Conservation (phyloP, 768 basidiomycete species). For the Mycena crocata region DNA sequence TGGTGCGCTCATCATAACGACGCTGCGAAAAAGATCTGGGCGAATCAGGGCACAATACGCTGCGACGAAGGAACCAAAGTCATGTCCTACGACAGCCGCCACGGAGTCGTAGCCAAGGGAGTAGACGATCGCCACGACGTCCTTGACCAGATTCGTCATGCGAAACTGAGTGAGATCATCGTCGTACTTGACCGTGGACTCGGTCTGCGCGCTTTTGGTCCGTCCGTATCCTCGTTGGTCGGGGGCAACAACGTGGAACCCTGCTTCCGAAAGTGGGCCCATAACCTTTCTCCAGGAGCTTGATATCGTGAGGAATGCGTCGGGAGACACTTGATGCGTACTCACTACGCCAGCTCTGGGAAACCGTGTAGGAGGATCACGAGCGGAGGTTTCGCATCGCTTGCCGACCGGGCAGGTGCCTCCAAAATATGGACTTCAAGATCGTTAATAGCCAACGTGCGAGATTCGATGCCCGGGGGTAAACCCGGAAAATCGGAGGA, state of each 20-base stretch:
- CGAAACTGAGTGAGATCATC: conserved; percentile 65
- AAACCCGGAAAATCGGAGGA: conserved; percentile 14
- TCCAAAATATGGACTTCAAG: conserved; percentile 66
- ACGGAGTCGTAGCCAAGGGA: conserved; percentile 61
- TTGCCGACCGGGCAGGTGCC: conserved; percentile 43
- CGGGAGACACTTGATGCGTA: background rate
- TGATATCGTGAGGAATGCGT: background rate
- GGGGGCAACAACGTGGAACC: conserved; percentile 72
- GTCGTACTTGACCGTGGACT: conserved; percentile 47
- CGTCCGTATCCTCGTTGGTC: conserved; percentile 70
- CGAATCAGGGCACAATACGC: conserved; percentile 64
- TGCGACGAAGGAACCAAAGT: conserved; percentile 66
- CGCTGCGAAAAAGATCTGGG: conserved; percentile 65
- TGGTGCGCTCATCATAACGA: conserved; percentile 71
- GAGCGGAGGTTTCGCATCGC: conserved; percentile 49
- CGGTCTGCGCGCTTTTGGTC: conserved; percentile 38
- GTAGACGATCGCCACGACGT: conserved; percentile 62
- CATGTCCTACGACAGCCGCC: conserved; percentile 67
- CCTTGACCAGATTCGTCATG: conserved; percentile 61
- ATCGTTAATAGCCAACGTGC: conserved; percentile 55
- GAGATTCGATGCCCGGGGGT: conserved; percentile 40
- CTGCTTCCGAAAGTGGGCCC: conserved; percentile 58
- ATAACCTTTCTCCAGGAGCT: conserved; percentile 72
- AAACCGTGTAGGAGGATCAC: conserved; percentile 74
- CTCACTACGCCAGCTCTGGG: conserved; percentile 67